Base-by-base conservation (phyloP, 2,329 filamentous ascomycete genomes). In the Alternaria arborescens region DNA sequence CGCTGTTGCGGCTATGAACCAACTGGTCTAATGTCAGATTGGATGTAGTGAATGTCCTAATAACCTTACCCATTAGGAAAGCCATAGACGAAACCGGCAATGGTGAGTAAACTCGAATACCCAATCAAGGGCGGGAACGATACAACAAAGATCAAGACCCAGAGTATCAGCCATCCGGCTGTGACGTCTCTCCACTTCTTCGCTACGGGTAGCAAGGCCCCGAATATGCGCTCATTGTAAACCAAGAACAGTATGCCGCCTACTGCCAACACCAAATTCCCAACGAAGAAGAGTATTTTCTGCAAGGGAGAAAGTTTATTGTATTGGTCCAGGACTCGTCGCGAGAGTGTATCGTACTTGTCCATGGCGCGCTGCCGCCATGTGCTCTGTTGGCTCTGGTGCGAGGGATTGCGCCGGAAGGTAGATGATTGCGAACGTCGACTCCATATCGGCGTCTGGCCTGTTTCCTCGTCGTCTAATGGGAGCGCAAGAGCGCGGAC, bases 121-220 rank as follows among this genome's bases (percentile, higher is more conserved):
- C 94, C 94, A 65, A 97, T 90, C 70, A 97, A 79, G 2, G 94
- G 94, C 20, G 94, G 94, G 77, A 97, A 96, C 2, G 90, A 92
- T 16, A 93, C 90, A 41, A 86, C 75, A 76, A 94, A 93, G 36
- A 91, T 89, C 69, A 92, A 82, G 32, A 86, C 77, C 87, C 93
- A 97, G 40, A 95, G 83, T 51, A 97, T 86, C 61, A 89, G 78
- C 83, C 88, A 91, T 43, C 93, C 94, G 53, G 86, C 88, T 1
- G 83, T 85, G 5, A 93, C 82, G 30, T 87, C 85, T 72, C 92
- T 88, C 93, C 93, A 97, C 66, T 86, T 86, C 76, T 89, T 84
- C 22, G 94, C 92, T 12, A 89, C 79, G 7, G 93, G 92, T 12
- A 85, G 86, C 55, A 98, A 83, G 78, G 85, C 88, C 34, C 86